These are phyloP conservation scores for Eutrema japonicum DNA, from an alignment of 345 rosid species.

Conservation along the genomic window DNA sequence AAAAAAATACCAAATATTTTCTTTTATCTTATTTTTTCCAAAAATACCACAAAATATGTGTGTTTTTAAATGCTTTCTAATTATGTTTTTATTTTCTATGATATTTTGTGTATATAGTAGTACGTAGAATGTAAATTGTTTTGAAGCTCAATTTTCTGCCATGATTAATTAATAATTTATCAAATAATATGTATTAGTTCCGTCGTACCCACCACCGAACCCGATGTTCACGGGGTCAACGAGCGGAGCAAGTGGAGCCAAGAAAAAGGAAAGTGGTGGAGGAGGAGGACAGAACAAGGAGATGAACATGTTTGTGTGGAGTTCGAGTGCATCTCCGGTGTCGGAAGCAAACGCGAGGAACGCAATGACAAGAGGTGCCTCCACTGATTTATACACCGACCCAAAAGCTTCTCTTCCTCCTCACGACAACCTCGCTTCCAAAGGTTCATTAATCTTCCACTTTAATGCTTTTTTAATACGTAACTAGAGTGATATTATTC, in stretches of 20 bases:
- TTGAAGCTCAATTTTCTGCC: too few species aligned
- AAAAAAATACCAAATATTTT: too few species aligned
- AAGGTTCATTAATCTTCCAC: slow-evolving; percentile 38
- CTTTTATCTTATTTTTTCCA: too few species aligned
- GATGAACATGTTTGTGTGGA: slow-evolving; percentile 87
- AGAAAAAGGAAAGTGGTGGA: slow-evolving; percentile 47
- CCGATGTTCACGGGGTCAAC: slow-evolving; percentile 72
- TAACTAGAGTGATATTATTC: too few species aligned
- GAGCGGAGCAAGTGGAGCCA: slow-evolving; percentile 42
- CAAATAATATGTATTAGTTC: slow-evolving; percentile 1
- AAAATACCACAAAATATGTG: background rate
- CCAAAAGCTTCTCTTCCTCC: slow-evolving; percentile 44
- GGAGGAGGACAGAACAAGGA: slow-evolving; percentile 52
- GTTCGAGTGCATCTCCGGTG: slow-evolving; percentile 79
- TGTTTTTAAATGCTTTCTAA: background rate
- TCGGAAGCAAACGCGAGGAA: slow-evolving; percentile 67
- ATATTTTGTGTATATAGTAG: too few species aligned
- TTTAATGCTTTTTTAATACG: too few species aligned
- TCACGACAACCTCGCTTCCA: slow-evolving; percentile 55
- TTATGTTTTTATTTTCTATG: background rate
- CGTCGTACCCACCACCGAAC: slow-evolving; percentile 69
- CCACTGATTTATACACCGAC: slow-evolving; percentile 50
- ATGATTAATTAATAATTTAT: too few species aligned
- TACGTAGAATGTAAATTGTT: too few species aligned
- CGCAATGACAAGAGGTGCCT: slow-evolving; percentile 56